Evolutionary conservation across 306 rosid genomes (phyloP).

Genomic region (Pachyrhizus erosus): DNA sequence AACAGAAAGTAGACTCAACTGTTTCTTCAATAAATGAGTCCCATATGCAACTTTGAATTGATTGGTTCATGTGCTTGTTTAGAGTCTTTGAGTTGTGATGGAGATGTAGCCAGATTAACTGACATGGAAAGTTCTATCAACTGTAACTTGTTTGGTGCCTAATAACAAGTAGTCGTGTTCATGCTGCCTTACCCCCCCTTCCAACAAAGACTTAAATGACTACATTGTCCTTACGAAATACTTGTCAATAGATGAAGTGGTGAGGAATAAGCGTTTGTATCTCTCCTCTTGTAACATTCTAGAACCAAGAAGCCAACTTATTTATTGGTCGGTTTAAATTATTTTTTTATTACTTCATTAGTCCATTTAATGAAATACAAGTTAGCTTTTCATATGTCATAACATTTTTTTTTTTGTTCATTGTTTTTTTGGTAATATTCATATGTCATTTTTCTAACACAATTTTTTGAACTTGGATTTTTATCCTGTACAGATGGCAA

Average conservation of each 20-base stretch:
- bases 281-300: conserved; percentile 2
- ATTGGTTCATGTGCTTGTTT: conserved; percentile 25
- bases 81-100: background rate
- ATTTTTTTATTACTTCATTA: background rate
- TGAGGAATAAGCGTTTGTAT: background rate
- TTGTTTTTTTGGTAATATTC: background rate
- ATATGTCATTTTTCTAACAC: background rate
- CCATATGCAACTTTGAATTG: conserved; percentile 4
- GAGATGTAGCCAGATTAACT: background rate
- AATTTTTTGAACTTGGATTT: conserved; percentile 23
- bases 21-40: conserved; percentile 26
- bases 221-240: background rate
- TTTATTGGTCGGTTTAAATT: background rate
- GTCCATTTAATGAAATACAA: background rate
- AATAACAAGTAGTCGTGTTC: conserved; percentile 20
- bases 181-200: background rate
- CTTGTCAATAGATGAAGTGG: background rate
- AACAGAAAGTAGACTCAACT: conserved; percentile 26
- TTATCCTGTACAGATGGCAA: conserved; percentile 66
- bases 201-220: conserved; percentile 26
- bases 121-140: conserved; percentile 1
- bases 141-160: conserved; percentile 6
- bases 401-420: background rate
- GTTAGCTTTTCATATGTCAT: background rate
- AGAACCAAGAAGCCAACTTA: conserved; percentile 10